phyloP scores from a whole-genome alignment of 768 basidiomycete genomes.

The Kwoniella newhampshirensis region DNA sequence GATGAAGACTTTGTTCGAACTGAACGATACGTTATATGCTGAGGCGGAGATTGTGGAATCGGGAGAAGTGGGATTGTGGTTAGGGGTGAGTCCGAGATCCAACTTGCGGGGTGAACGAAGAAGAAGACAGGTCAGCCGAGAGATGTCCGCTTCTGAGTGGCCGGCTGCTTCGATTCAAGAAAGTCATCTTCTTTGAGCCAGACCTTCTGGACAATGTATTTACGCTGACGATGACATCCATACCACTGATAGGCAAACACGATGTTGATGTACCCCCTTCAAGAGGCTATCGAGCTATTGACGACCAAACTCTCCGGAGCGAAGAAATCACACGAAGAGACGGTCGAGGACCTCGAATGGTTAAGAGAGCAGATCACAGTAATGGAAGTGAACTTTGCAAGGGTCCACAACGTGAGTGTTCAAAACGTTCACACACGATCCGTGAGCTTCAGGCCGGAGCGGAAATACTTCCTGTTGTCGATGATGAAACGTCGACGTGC shows the following conservation, averaged over 20 bases:
- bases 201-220: too few relatives aligned
- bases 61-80: slow-evolving; percentile 90
- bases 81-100: slow-evolving; percentile 68
- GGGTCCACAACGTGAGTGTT: slow-evolving; percentile 72
- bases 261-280: slow-evolving; percentile 89
- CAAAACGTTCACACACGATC: neutral
- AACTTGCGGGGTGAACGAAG: neutral
- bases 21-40: slow-evolving; percentile 92
- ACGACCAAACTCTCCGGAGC: slow-evolving; percentile 72
- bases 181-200: neutral
- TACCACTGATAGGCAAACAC: slow-evolving; percentile 74
- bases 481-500: neutral
- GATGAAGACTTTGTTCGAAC: slow-evolving; percentile 82
- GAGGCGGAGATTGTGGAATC: slow-evolving; percentile 84
- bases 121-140: too few relatives aligned
- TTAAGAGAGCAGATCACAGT: slow-evolving; percentile 91
- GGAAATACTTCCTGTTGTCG: slow-evolving; percentile 14
- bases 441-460: slow-evolving; percentile 36
- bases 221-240: neutral
- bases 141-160: neutral
- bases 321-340: slow-evolving; percentile 64
- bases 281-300: slow-evolving; percentile 72
- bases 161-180: neutral
- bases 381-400: slow-evolving; percentile 92
- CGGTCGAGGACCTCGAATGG: slow-evolving; percentile 86